Conservation (phyloP, 805 yeast genomes). For the Wickerhamomyces rabaulensis region DNA sequence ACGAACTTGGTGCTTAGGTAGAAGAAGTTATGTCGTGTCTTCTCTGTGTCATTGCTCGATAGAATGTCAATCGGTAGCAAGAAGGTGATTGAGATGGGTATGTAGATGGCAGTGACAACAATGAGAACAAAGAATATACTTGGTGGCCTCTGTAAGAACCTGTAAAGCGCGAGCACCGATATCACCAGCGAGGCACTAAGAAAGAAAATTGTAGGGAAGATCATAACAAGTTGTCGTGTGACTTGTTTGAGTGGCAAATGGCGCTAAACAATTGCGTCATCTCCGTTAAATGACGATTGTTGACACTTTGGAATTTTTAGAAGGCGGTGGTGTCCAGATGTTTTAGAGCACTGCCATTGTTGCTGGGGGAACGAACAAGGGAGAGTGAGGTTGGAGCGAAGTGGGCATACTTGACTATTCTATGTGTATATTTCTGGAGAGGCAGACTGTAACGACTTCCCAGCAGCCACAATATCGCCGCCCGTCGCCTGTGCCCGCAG, state of each 20-base stretch:
- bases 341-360: background rate
- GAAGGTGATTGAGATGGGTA: constrained; percentile 71
- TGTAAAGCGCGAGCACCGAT: constrained; percentile 16
- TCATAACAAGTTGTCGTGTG: constrained; percentile 10
- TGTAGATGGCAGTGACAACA: constrained; percentile 53
- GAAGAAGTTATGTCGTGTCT: constrained; percentile 29
- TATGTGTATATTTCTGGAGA: no score
- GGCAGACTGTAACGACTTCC: no score
- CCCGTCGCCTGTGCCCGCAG: background rate
- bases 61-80: constrained; percentile 72
- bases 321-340: background rate
- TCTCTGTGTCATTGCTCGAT: constrained; percentile 34
- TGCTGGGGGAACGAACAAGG: background rate
- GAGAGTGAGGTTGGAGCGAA: no score
- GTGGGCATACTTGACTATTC: no score
- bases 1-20: constrained; percentile 43
- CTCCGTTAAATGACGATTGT: background rate
- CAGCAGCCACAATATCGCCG: no score
- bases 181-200: constrained; percentile 13
- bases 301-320: background rate
- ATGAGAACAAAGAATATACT: constrained; percentile 16
- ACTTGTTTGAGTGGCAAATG: background rate
- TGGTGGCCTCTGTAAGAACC: constrained; percentile 19
- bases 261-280: background rate
- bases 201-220: constrained; percentile 17